Evolutionary conservation across 164 flowering plant genomes (phyloP).

Genomic region (Euptelea pleiosperma): DNA sequence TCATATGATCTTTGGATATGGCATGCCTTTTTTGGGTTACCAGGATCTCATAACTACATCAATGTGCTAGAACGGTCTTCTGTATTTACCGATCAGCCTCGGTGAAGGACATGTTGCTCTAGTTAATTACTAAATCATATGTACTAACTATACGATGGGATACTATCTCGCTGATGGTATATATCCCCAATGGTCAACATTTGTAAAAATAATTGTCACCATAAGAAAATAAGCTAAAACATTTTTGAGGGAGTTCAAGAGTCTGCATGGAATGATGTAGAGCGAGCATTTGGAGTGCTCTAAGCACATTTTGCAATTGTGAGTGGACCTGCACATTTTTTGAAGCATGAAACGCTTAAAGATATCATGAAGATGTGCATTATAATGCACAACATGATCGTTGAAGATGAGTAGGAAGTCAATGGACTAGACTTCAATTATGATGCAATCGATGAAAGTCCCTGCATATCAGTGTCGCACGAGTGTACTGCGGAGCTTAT

Average conservation of each 20-base stretch:
- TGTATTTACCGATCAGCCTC: not conserved
- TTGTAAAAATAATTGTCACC: not conserved
- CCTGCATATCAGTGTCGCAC: not conserved
- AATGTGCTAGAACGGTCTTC: not conserved
- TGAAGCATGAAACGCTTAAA: not conserved
- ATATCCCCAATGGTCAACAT: too few relatives aligned
- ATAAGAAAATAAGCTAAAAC: not conserved
- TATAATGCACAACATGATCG: too few relatives aligned
- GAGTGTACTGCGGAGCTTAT: not conserved
- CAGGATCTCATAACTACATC: not conserved
- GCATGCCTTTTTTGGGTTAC: not conserved
- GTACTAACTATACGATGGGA: not conserved
- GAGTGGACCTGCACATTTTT: not conserved
- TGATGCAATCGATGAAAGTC: not conserved
- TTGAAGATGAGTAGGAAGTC: too few relatives aligned
- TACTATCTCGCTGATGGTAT: not conserved
- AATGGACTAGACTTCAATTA: not conserved
- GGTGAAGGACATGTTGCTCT: not conserved
- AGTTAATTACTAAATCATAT: not conserved
- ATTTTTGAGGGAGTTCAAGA: not conserved
- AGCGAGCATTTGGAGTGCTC: not conserved
- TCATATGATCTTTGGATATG: conserved; percentile 2
- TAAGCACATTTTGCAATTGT: not conserved
- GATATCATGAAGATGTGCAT: not conserved
- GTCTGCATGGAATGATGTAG: not conserved